These are phyloP conservation scores for Rosa rugosa DNA, from an alignment of 306 rosid genomes.

Conservation along the genomic window DNA sequence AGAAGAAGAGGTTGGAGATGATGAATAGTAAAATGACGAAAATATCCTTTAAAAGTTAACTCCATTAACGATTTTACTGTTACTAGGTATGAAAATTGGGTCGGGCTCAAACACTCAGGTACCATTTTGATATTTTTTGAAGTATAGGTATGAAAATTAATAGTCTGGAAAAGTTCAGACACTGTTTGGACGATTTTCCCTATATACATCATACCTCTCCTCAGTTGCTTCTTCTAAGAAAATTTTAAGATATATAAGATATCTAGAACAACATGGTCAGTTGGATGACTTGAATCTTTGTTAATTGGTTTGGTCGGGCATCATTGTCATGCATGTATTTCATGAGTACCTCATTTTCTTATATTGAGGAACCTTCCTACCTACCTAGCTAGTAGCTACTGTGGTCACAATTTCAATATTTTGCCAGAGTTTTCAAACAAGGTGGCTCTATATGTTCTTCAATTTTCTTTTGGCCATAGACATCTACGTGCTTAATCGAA, in stretches of 20 bases:
- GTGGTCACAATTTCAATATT: no score
- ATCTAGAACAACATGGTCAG: not conserved
- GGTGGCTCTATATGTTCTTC: not conserved
- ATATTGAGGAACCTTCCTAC: constrained; percentile 6
- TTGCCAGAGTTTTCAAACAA: not conserved
- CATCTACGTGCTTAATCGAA: not conserved
- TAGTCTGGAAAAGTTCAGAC: no score
- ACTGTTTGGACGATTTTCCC: no score
- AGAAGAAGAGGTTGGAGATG: no score
- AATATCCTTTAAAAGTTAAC: no score
- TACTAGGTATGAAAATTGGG: no score
- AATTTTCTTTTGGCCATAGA: not conserved
- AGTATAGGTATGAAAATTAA: no score
- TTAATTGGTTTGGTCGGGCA: not conserved
- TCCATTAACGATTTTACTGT: no score
- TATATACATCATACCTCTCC: not conserved
- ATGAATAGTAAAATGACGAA: no score
- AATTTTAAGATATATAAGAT: not conserved
- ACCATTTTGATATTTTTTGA: no score
- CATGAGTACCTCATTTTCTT: not conserved
- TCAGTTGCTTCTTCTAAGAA: not conserved
- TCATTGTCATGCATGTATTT: constrained; percentile 6
- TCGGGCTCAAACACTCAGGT: no score
- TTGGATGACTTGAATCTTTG: not conserved
- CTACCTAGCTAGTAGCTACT: not conserved